phyloP scores from a whole-genome alignment of 2,329 filamentous ascomycete genomes.

The Dissoconium aciculare region DNA sequence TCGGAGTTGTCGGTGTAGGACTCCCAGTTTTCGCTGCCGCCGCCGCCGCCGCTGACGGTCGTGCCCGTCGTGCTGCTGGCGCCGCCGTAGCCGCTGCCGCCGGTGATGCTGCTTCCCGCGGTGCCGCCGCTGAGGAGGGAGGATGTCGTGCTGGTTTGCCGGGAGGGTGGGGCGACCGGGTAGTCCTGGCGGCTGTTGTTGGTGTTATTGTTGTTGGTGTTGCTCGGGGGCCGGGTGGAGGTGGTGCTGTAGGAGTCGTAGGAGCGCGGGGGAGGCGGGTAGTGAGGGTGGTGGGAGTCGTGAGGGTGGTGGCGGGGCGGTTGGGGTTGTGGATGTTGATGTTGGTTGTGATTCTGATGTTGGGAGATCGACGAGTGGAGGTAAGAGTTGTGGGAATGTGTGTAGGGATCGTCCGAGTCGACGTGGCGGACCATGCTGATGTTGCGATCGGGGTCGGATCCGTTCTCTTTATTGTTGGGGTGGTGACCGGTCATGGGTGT shows the following conservation, averaged over 20 bases:
- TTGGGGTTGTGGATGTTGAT: conserved; percentile 8
- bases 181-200: conserved; percentile 11
- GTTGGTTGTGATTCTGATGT: conserved; percentile 2
- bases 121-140: conserved; percentile 20
- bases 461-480: conserved; percentile 21
- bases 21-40: conserved; percentile 90
- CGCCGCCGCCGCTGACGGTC: too few species aligned
- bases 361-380: conserved; percentile 10
- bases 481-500: conserved; percentile 29
- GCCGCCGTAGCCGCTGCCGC: too few species aligned
- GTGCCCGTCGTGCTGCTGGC: conserved; percentile 18
- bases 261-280: conserved; percentile 1
- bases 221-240: conserved; percentile 17
- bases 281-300: conserved; percentile 7
- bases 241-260: conserved; percentile 16
- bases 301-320: conserved; percentile 2
- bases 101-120: conserved; percentile 5
- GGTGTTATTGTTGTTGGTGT: conserved; percentile 12
- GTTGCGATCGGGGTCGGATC: conserved; percentile 35
- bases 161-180: conserved; percentile 20
- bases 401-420: conserved; percentile 67
- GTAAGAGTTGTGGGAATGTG: conserved; percentile 13
- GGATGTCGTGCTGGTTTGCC: conserved; percentile 21
- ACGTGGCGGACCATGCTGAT: conserved; percentile 45
- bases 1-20: conserved; percentile 60